These are phyloP conservation scores for Graphium sp. DNA, from an alignment of 2,329 filamentous ascomycete species.

Conservation along the genomic window DNA sequence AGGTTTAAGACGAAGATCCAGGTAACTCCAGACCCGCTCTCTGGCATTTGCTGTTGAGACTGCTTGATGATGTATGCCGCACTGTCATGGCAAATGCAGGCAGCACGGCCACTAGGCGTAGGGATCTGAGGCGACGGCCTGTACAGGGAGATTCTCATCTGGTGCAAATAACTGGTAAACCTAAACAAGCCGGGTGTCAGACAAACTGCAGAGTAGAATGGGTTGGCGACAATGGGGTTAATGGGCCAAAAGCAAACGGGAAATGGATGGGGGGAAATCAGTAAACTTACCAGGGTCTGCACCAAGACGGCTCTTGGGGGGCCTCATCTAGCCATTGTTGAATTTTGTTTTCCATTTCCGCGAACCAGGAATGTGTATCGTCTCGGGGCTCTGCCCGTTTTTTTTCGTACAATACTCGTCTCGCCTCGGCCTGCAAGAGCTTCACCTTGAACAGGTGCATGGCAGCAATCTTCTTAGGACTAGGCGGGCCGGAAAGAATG, in stretches of 20 bases:
- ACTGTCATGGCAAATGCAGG: constrained; percentile 68
- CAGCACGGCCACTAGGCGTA: constrained; percentile 64
- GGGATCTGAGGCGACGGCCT: constrained; percentile 86
- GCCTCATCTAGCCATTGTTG: constrained; percentile 63
- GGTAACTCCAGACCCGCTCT: constrained; percentile 64
- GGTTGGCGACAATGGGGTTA: too few relatives aligned
- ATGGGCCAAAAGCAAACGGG: too few relatives aligned
- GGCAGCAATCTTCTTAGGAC: constrained; percentile 71
- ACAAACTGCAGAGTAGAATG: too few relatives aligned
- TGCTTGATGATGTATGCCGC: constrained; percentile 68
- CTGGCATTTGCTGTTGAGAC: constrained; percentile 64
- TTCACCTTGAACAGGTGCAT: constrained; percentile 93
- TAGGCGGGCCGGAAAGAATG: constrained; percentile 53
- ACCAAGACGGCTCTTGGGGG: constrained; percentile 54
- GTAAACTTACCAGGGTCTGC: constrained; percentile 56
- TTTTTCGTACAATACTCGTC: constrained; percentile 70
- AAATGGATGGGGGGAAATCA: too few relatives aligned
- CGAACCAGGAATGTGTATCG: constrained; percentile 78
- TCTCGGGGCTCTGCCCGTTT: constrained; percentile 61
- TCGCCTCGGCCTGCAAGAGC: constrained; percentile 72
- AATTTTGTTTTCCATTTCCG: constrained; percentile 61
- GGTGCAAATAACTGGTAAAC: constrained; percentile 58
- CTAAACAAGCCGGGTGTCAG: constrained; percentile 19
- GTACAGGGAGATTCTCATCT: constrained; percentile 76
- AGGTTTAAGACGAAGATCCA: constrained; percentile 86